phyloP scores from a whole-genome alignment of 2,329 filamentous ascomycete species.

The Aspergillus japonicus region DNA sequence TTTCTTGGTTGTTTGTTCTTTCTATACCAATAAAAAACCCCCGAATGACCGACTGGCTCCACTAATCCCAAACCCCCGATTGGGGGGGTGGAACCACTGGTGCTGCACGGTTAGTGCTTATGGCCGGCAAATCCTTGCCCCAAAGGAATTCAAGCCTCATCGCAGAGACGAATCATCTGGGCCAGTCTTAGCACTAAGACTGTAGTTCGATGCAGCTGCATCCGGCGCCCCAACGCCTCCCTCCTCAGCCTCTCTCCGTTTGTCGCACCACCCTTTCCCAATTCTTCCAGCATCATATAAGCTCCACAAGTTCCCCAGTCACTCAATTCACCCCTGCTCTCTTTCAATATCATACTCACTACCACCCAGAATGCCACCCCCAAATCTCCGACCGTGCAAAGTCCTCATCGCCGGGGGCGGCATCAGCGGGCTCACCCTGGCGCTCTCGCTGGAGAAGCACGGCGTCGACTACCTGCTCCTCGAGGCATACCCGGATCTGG shows the following conservation, averaged over 20 bases:
- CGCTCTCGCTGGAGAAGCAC: constrained; percentile 16
- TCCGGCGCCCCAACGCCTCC: too few relatives aligned
- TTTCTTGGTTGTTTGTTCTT: not conserved
- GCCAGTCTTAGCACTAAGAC: too few relatives aligned
- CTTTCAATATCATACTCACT: too few relatives aligned
- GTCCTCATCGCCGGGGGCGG: constrained; percentile 1
- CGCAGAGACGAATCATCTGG: not conserved
- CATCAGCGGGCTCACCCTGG: constrained; percentile 16
- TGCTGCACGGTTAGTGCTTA: not conserved
- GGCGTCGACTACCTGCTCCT: constrained; percentile 24
- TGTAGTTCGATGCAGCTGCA: too few relatives aligned
- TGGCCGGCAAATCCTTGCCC: not conserved
- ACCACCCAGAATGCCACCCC: too few relatives aligned
- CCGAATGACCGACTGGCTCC: not conserved
- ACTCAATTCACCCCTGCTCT: too few relatives aligned
- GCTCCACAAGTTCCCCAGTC: too few relatives aligned
- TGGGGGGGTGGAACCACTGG: not conserved
- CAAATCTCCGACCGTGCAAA: not conserved
- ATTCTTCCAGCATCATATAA: too few relatives aligned
- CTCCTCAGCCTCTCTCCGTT: too few relatives aligned
- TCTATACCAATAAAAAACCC: not conserved
- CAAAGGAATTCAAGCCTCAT: not conserved
- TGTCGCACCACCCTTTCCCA: too few relatives aligned
- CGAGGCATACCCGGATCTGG: constrained; percentile 20
- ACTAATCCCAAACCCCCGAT: not conserved